phyloP scores from a whole-genome alignment of 148 eudicot genomes.

The Pouteria glomerata region DNA sequence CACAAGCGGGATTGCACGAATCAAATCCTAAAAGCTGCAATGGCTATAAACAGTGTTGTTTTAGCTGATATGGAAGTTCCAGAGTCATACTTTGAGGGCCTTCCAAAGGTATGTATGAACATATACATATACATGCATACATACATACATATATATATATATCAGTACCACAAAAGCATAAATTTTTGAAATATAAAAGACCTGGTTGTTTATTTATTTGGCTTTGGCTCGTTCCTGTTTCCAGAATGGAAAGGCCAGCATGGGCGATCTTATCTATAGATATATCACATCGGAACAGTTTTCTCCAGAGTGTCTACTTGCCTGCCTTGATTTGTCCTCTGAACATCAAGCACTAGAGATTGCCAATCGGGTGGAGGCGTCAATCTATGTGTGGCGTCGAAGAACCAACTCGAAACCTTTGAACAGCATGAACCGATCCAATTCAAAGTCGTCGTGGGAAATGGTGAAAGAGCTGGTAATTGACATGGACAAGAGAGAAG shows the following conservation, averaged over 20 bases:
- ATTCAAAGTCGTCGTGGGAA: not conserved
- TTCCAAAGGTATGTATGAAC: conserved; percentile 57
- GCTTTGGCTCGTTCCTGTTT: not conserved
- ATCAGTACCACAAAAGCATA: not conserved
- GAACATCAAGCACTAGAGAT: conserved; percentile 1
- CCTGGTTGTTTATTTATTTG: too few species aligned
- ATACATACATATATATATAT: too few species aligned
- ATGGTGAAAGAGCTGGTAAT: not conserved
- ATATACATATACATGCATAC: too few species aligned
- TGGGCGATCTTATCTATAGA: not conserved
- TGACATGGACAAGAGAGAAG: not conserved
- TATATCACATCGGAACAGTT: not conserved
- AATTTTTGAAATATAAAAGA: not conserved
- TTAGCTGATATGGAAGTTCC: conserved; percentile 63
- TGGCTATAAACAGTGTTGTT: conserved; percentile 52
- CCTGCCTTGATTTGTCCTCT: not conserved
- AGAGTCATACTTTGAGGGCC: conserved; percentile 40
- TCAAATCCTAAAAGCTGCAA: conserved; percentile 66
- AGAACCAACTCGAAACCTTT: not conserved
- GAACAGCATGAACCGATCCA: not conserved
- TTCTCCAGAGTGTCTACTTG: conserved; percentile 4
- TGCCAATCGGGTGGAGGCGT: not conserved
- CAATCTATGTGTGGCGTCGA: not conserved
- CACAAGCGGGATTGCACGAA: conserved; percentile 51
- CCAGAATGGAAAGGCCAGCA: not conserved